Percentiles rank a stretch among this genome's conserved stretches.
Conservation (phyloP, 176 grass and related monocot genomes). For the Tillandsia fasciculata region DNA sequence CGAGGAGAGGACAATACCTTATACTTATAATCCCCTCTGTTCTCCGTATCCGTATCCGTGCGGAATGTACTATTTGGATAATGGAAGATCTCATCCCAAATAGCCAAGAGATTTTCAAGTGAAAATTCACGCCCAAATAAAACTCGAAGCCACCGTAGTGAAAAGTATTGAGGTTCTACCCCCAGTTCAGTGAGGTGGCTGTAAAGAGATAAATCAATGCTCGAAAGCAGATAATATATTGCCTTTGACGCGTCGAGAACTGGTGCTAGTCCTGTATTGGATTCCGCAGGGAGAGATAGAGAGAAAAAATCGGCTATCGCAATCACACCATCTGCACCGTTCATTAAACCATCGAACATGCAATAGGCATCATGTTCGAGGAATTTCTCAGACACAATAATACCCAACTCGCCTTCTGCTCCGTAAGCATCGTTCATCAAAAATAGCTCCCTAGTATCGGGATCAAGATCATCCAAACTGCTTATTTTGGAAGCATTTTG, state of each 20-base stretch:
- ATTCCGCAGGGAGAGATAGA: constrained; percentile 43
- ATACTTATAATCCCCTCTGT: constrained; percentile 34
- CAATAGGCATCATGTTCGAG: constrained; percentile 92
- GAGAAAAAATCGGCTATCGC: constrained; percentile 87
- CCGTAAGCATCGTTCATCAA: constrained; percentile 89
- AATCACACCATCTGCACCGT: constrained; percentile 57
- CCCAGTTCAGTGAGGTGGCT: constrained; percentile 77
- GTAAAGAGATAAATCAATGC: constrained; percentile 75
- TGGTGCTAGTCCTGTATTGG: constrained; percentile 62
- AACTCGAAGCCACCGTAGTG: constrained; percentile 79
- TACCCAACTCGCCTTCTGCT: constrained; percentile 87
- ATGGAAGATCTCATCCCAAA: constrained; percentile 96
- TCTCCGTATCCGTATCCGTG: constrained; percentile 25
- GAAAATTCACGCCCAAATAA: constrained; percentile 94
- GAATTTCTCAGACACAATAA: constrained; percentile 95
- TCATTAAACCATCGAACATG: constrained; percentile 96
- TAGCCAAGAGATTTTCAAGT: constrained; percentile 67
- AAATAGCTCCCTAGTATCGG: constrained; percentile 62
- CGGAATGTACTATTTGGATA: constrained; percentile 44
- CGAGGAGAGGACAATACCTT: constrained; percentile 74
- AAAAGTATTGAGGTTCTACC: constrained; percentile 96
- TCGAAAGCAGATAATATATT: constrained; percentile 69
- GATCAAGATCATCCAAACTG: constrained; percentile 59
- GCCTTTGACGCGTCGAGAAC: constrained; percentile 73
- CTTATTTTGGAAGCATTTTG: constrained; percentile 33